Conservation (phyloP, 2,329 filamentous ascomycete species). For the Xenosphaeropsis pyriputrescens region DNA sequence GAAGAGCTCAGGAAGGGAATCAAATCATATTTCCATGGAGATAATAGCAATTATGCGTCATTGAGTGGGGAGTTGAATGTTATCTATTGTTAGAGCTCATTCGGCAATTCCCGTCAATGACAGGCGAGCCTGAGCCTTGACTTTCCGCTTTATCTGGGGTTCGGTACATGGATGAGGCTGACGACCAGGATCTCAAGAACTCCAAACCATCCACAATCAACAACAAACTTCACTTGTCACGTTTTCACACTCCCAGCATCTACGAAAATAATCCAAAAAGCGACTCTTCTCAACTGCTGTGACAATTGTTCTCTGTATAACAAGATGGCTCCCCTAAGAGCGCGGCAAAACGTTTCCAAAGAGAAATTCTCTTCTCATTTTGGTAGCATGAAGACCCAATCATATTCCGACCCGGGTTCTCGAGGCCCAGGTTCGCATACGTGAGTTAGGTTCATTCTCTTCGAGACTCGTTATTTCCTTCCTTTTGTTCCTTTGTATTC, state of each 20-base stretch:
- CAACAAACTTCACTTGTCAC: too few relatives aligned
- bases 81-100: not conserved
- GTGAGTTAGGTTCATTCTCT: slow-evolving; percentile 23
- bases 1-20: not conserved
- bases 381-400: slow-evolving; percentile 51
- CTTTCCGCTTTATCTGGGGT: slow-evolving; percentile 1
- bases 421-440: slow-evolving; percentile 39
- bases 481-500: too few relatives aligned
- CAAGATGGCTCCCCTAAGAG: slow-evolving; percentile 16
- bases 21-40: not conserved
- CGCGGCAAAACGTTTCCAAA: slow-evolving; percentile 46
- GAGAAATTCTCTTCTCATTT: slow-evolving; percentile 57
- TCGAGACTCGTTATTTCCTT: too few relatives aligned
- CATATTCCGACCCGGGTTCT: slow-evolving; percentile 47
- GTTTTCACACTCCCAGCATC: too few relatives aligned
- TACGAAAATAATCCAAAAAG: too few relatives aligned
- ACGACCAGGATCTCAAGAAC: too few relatives aligned
- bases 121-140: not conserved
- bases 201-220: too few relatives aligned
- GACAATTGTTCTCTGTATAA: too few relatives aligned
- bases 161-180: too few relatives aligned
- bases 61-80: too few relatives aligned
- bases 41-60: too few relatives aligned
- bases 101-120: slow-evolving; percentile 1
- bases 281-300: too few relatives aligned